A percentile compares a stretch with the other conserved stretches of the same genome.
phyloP scores from a whole-genome alignment of 805 yeast species.

The Limtongozyma cylindracea region DNA sequence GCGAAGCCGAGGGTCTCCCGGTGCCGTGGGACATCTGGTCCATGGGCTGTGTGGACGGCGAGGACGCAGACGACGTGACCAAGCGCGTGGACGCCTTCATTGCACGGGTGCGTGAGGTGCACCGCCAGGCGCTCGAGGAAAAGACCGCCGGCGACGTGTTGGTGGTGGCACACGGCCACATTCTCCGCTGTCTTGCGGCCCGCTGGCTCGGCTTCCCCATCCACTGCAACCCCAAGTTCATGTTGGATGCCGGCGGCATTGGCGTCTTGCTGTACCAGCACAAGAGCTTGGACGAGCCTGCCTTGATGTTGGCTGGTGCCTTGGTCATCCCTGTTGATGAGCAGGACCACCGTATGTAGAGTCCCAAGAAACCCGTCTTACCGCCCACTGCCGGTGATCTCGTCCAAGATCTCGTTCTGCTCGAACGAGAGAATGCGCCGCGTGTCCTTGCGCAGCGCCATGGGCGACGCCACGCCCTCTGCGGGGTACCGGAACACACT shows the following conservation, averaged over 20 bases:
- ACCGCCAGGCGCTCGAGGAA: slow-evolving; percentile 21
- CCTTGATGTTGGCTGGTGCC: slow-evolving; percentile 64
- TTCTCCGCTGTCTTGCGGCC: slow-evolving; percentile 70
- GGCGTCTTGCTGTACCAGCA: slow-evolving; percentile 86
- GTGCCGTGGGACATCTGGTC: slow-evolving; percentile 64
- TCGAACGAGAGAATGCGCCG: too few species aligned
- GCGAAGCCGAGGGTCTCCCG: slow-evolving; percentile 31
- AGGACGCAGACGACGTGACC: slow-evolving; percentile 37
- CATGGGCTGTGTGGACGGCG: slow-evolving; percentile 89
- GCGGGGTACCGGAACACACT: too few species aligned
- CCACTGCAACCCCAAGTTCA: slow-evolving; percentile 45
- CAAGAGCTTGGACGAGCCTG: slow-evolving; percentile 66
- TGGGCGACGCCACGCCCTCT: too few species aligned
- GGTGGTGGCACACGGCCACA: slow-evolving; percentile 86
- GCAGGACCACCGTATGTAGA: slow-evolving; percentile 2
- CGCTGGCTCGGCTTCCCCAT: slow-evolving; percentile 56
- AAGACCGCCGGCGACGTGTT: slow-evolving; percentile 43
- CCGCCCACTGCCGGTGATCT: too few species aligned
- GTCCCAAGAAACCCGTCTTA: too few species aligned
- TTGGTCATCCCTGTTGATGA: slow-evolving; percentile 50
- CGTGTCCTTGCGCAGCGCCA: too few species aligned
- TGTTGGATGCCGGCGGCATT: slow-evolving; percentile 87
- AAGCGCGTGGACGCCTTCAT: slow-evolving; percentile 51
- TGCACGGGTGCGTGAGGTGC: slow-evolving; percentile 32
- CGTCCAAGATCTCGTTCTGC: too few species aligned